Base-by-base conservation (phyloP, 1,284 basidiomycete species). In the Cryptococcus jaspeensis region DNA sequence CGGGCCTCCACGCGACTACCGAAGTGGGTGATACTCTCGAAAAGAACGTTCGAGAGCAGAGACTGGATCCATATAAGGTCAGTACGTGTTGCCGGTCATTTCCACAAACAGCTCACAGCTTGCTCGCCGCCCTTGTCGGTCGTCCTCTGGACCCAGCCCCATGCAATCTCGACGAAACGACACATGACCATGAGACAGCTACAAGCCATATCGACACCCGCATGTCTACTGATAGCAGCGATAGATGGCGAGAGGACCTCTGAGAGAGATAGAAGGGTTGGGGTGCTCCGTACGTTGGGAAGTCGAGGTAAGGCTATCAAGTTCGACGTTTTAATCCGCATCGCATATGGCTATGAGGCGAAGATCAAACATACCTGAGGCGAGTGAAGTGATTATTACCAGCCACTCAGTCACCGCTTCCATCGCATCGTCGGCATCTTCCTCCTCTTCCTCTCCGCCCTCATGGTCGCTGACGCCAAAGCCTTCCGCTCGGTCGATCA, bases 361-460 rank as follows among this genome's bases (percentile, higher is more conserved):
- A 15, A n/a, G 15, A n/a, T n/a, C n/a, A 23, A 46, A 53, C 68
- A 58, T 35, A 72, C 70, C 64, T 13, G 23, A 43, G 11, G 56
- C 49, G 23, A 68, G 64, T 45, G 60, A 58, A 36, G 66, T 58
- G 25, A 92, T 78, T 46, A 88, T 75, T 15, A 68, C 63, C 12
- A 80, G 64, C 68, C 87, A 86, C 38, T 85, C 82, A 16, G 77
- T 67, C 67, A 78, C 53, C 87, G 66, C 5, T 64, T 82, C 78
- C 12, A 58, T 48, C 38, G 78, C 73, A 2, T 72, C 65, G 5
- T 62, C 61, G 48, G 54, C 59, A 3, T 64, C 55, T 38, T 50
- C 55, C 18, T 48, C 41, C 18, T 54, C 50, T 22, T 52, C 42
- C n/a, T 60, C 48, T 15, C 58, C 63, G 20, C 59, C 63, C 52